phyloP scores from a whole-genome alignment of 306 rosid genomes.

The Styphnolobium japonicum region DNA sequence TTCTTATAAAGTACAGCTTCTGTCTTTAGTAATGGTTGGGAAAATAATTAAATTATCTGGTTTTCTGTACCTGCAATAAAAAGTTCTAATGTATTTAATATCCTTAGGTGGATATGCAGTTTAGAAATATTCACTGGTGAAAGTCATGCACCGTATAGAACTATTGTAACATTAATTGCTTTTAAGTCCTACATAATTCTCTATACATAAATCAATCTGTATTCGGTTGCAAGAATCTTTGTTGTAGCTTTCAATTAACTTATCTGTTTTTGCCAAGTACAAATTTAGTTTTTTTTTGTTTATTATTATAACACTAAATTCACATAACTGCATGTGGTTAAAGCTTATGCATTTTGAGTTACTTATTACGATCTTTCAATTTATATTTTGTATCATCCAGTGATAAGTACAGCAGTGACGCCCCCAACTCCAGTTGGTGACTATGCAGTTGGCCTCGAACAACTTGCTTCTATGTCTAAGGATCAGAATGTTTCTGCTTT shows the following conservation, averaged over 20 bases:
- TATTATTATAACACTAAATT: background rate
- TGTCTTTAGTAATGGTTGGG: background rate
- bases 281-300: background rate
- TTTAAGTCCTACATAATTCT: background rate
- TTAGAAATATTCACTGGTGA: background rate
- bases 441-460: conserved; percentile 61
- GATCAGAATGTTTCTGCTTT: conserved; percentile 62
- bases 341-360: conserved; percentile 25
- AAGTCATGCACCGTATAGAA: background rate
- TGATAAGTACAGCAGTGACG: conserved; percentile 39
- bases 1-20: background rate
- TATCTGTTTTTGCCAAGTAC: background rate
- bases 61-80: background rate
- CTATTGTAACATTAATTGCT: conserved; percentile 10
- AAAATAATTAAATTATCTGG: conserved; percentile 1
- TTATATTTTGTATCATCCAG: conserved; percentile 30
- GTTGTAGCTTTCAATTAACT: conserved; percentile 13
- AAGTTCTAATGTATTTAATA: background rate
- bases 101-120: background rate
- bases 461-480: conserved; percentile 74
- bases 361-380: conserved; percentile 28
- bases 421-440: conserved; percentile 53
- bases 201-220: background rate
- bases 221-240: background rate
- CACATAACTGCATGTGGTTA: background rate